Base-by-base conservation (phyloP, 2,329 filamentous ascomycete genomes). In the Diaporthe aspalathi region DNA sequence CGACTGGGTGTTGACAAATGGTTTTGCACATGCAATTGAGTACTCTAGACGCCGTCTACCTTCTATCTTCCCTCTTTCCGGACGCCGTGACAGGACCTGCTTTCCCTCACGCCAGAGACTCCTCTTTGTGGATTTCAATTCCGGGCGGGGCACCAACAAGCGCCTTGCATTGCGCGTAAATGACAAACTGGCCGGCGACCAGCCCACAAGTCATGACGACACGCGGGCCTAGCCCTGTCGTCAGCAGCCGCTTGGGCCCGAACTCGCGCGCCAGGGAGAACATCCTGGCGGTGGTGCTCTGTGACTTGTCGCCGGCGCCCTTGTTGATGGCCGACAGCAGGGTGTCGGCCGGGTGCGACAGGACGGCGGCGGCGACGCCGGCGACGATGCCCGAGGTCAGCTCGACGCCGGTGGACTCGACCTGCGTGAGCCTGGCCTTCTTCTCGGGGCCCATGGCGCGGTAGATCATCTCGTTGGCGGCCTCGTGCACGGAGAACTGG, bases 401-500 rank as follows among this genome's bases (percentile, higher is more conserved):
- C 86, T 97, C 97, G 80, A 97, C 91, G 77, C 88, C 89, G 60
- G 94, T 97, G 81, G 93, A 92, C 80, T 91, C 90, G 75, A 91
- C 86, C 76, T 89, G 87, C 72, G 91, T 91, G 77, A 93, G 86
- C 75, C 85, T 88, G 74, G 88, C 87, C 86, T 95, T 96, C 71
- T 82, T 81, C 76, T 87, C 85, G 17, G 84, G 85, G 79, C 95
- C 93, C 79, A 97, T 86, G 68, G 82, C 72, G 70, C 87, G 85
- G 86, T 90, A 97, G 81, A 95, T 89, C 76, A 88, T 79, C 83
- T 97, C 94, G 78, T 93, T 90, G 77, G 92, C 93, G 78, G 93
- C 95, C 85, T 97, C 94, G 87, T 94, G 96, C 69, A 95, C 94
- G 76, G 95, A 93, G 86, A 97, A 97, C 86, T 97, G 97, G 81